A percentile compares a stretch with the other conserved stretches of the same genome.
phyloP scores from a whole-genome alignment of 164 flowering plant species.

The Platanus orientalis region DNA sequence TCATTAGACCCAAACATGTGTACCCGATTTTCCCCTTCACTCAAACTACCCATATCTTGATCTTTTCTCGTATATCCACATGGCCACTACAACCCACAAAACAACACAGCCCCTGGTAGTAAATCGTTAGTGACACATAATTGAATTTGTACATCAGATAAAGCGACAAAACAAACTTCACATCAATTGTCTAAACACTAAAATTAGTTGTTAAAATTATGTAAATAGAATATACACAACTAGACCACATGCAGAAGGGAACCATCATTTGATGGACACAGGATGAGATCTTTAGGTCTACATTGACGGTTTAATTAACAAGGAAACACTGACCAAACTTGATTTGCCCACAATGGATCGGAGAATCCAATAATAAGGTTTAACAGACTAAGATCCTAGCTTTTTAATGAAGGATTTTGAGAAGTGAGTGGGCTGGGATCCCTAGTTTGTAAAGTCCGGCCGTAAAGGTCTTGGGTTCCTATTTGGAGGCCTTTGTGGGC shows the following conservation, averaged over 20 bases:
- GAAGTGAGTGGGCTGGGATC: no score
- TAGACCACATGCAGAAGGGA: neutral
- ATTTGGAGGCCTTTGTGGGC: no score
- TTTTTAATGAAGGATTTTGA: no score
- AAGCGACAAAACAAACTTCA: neutral
- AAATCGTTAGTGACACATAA: conserved; percentile 56
- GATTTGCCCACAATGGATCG: no score
- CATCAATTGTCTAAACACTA: neutral
- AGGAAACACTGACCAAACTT: no score
- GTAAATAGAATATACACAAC: neutral
- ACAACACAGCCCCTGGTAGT: conserved; percentile 55
- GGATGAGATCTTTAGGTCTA: no score
- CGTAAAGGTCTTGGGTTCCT: no score
- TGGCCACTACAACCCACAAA: conserved; percentile 69
- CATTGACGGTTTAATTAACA: no score
- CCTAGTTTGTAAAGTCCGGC: no score
- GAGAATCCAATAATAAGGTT: no score
- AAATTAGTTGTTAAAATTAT: neutral
- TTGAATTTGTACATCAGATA: conserved; percentile 11
- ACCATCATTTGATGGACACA: neutral
- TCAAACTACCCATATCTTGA: conserved; percentile 25
- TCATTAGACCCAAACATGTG: conserved; percentile 70
- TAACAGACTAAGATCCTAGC: no score
- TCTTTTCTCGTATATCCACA: conserved; percentile 41
- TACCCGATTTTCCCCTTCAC: conserved; percentile 27